Conservation (phyloP, 2,329 filamentous ascomycete species). For the Colletotrichum tropicicola region DNA sequence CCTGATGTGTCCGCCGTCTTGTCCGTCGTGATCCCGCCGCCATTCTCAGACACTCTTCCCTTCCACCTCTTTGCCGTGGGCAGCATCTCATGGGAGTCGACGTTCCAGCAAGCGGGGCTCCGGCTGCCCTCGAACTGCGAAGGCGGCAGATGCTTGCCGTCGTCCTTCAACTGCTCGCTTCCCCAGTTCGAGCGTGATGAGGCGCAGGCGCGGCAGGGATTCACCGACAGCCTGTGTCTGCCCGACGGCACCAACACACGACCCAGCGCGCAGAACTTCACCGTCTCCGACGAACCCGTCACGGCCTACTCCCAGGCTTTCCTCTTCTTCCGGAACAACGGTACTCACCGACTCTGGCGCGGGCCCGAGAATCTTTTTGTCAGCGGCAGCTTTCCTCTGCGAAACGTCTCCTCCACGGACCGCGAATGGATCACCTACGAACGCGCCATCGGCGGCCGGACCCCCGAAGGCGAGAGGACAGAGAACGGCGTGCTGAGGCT, state of each 20-base stretch:
- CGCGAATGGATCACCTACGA: slow-evolving; percentile 9
- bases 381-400: not conserved
- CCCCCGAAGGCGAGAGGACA: not conserved
- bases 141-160: not conserved
- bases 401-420: not conserved
- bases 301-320: not conserved
- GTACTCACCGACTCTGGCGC: not conserved
- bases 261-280: not conserved
- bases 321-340: slow-evolving; percentile 7
- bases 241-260: not conserved
- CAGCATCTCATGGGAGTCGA: not conserved
- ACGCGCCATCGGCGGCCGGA: not conserved
- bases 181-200: not conserved
- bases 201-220: not conserved
- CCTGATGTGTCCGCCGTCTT: not conserved
- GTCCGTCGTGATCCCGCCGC: not conserved
- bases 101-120: not conserved
- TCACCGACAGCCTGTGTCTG: not conserved
- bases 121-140: not conserved
- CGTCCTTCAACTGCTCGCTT: not conserved
- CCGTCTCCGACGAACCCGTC: not conserved
- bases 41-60: not conserved
- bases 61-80: not conserved
- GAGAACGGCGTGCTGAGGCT: slow-evolving; percentile 20
- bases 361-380: not conserved